Conservation (phyloP, 371 early-diverging fungal genomes). For the Actinomortierella wolfii region DNA sequence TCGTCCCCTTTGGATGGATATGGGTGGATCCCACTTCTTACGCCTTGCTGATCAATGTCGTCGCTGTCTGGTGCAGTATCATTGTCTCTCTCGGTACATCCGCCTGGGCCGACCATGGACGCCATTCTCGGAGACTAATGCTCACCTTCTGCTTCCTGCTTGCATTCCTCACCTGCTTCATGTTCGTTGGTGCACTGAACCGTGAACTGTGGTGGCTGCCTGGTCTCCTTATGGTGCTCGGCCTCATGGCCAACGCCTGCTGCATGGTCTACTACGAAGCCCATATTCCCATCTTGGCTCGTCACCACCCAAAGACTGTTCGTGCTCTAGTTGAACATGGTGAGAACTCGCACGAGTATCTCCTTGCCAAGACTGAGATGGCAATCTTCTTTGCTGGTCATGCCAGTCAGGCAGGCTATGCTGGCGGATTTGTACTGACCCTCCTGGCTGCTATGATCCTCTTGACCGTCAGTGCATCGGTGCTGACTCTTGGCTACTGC, state of each 20-base stretch:
- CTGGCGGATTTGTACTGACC: slow-evolving; percentile 12
- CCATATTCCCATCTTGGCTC: slow-evolving; percentile 16
- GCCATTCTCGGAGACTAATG: slow-evolving; percentile 13
- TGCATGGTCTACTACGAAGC: slow-evolving; percentile 17
- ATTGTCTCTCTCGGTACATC: slow-evolving; percentile 15
- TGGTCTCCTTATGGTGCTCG: slow-evolving; percentile 17
- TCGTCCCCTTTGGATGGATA: slow-evolving; percentile 19
- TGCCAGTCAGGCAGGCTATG: slow-evolving; percentile 9
- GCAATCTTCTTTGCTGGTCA: slow-evolving; percentile 16
- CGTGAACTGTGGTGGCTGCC: slow-evolving; percentile 19
- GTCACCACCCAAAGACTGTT: slow-evolving; percentile 14
- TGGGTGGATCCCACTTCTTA: slow-evolving; percentile 13
- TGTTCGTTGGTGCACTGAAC: slow-evolving; percentile 13
- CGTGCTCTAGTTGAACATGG: slow-evolving; percentile 13
- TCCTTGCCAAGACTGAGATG: slow-evolving; percentile 11
- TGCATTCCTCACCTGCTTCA: slow-evolving; percentile 12
- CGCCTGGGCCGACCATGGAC: slow-evolving; percentile 19
- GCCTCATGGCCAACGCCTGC: slow-evolving; percentile 12
- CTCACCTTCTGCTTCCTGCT: slow-evolving; percentile 13
- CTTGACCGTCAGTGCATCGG: slow-evolving; percentile 4
- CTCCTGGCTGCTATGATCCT: slow-evolving; percentile 10
- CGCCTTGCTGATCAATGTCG: slow-evolving; percentile 14
- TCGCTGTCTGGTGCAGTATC: slow-evolving; percentile 19
- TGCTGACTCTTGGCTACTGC: slow-evolving; percentile 22
- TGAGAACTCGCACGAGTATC: slow-evolving; percentile 9